phyloP scores from a whole-genome alignment of 129 eudicot species.

The Artemisia annua region DNA sequence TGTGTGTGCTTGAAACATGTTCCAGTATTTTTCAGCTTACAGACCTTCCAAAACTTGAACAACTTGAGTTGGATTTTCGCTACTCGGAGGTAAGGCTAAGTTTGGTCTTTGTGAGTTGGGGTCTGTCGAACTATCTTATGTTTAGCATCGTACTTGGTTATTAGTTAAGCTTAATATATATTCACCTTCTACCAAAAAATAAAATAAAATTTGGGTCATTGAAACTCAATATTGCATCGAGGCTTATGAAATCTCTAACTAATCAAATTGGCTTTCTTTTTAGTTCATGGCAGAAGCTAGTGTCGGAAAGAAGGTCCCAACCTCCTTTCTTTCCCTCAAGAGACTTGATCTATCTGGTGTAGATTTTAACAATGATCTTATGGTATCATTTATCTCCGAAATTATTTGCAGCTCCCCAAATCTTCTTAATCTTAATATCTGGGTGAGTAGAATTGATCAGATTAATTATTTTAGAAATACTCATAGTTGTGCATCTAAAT shows the following conservation, averaged over 20 bases:
- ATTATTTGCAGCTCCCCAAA: not conserved
- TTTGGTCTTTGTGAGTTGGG: not conserved
- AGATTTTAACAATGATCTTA: not conserved
- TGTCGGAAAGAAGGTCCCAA: not conserved
- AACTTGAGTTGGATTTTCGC: not conserved
- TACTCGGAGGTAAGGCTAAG: not conserved
- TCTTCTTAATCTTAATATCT: not conserved
- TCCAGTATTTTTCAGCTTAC: slow-evolving; percentile 9
- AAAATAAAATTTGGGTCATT: not conserved
- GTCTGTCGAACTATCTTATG: too few relatives aligned
- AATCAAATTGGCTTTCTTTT: not conserved
- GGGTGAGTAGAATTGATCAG: not conserved
- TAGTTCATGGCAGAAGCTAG: not conserved
- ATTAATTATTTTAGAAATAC: too few relatives aligned
- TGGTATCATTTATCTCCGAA: not conserved
- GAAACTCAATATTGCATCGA: not conserved
- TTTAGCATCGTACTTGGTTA: too few relatives aligned
- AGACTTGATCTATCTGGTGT: not conserved
- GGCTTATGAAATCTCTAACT: not conserved
- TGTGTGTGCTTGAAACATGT: slow-evolving; percentile 6
- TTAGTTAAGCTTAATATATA: too few relatives aligned
- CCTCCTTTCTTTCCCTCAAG: not conserved
- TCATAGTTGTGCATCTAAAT: too few relatives aligned
- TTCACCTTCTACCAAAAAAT: too few relatives aligned
- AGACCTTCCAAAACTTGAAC: slow-evolving; percentile 15